Base-by-base conservation (phyloP, 257 asterid genomes). In the Petunia axillaris region DNA sequence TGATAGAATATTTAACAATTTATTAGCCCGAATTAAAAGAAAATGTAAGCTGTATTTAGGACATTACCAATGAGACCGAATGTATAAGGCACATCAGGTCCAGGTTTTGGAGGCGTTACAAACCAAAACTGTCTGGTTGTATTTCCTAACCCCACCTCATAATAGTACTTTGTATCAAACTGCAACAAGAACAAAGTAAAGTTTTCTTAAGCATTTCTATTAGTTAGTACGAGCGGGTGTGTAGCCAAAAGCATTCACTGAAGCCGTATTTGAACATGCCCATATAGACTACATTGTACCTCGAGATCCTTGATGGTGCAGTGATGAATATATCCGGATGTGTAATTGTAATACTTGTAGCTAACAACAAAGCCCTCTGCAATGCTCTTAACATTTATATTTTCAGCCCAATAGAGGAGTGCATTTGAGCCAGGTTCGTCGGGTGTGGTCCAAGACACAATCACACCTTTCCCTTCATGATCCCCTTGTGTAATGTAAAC, bases 401-500 rank as follows among this genome's bases (percentile, higher is more conserved):
- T 83, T 77, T 79, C 91, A 43, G 82, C 79, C 93, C 92, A 88
- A 64, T 89, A 90, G 54, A 67, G 15, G 57, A 92, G 91, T 41
- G 86, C 46, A 36, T 77, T 87, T 25, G 91, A 86, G n/a, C 91
- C 95, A 2, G 87, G 84, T 80, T 90, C 87, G 73, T 88, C 68
- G 1, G 91, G 88, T 39, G 97, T 90, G 50, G 90, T 82, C 95
- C 95, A 92, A 64, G 97, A 89, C 64, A 89, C 38, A 40, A 90
- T 90, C 85, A 92, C 87, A 10, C 85, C 91, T 60, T 82, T 88
- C 65, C 95, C 97, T 66, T 89, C 91, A 71, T 83, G 87, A 83
- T 90, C 95, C 15, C 97, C 97, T 90, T 90, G 95, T 57, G 95
- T 90, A 50, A 92, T 87, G 76, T 89, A 93, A 74, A 90, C 95